phyloP scores from a whole-genome alignment of 176 grass and related monocot species.

The Melocanna baccifera region DNA sequence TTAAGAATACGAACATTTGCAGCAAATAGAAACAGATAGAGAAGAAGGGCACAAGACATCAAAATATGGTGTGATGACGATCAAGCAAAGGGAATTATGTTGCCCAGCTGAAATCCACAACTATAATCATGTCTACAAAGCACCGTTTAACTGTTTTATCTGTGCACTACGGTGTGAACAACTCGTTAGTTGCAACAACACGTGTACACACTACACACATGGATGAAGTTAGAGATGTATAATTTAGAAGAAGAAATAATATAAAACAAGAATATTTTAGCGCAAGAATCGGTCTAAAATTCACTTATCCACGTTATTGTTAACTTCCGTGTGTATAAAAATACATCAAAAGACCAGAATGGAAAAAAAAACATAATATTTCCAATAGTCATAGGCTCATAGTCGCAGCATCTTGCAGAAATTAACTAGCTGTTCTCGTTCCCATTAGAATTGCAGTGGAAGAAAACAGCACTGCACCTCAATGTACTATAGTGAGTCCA shows the following conservation, averaged over 20 bases:
- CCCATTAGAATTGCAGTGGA: neutral
- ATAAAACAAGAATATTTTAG: neutral
- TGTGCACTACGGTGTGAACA: neutral
- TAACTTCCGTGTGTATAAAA: neutral
- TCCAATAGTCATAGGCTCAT: neutral
- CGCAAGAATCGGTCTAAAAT: slow-evolving; percentile 1
- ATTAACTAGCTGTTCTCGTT: neutral
- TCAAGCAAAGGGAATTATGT: neutral
- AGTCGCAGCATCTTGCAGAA: neutral
- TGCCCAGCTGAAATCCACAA: neutral
- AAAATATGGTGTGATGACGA: neutral
- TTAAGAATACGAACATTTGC: neutral
- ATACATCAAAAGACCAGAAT: neutral
- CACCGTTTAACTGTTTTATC: neutral
- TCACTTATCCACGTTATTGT: slow-evolving; percentile 1
- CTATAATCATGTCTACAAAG: neutral
- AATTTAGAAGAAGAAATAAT: neutral
- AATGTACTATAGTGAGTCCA: neutral
- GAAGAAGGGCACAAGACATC: neutral
- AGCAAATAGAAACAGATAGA: neutral
- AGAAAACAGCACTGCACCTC: neutral
- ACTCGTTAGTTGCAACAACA: neutral
- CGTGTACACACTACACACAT: neutral
- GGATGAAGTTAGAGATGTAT: neutral
- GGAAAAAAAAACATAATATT: neutral